Conservation (phyloP, 192 early-diverging fungal species). For the Globomyces pollinis-pini region DNA sequence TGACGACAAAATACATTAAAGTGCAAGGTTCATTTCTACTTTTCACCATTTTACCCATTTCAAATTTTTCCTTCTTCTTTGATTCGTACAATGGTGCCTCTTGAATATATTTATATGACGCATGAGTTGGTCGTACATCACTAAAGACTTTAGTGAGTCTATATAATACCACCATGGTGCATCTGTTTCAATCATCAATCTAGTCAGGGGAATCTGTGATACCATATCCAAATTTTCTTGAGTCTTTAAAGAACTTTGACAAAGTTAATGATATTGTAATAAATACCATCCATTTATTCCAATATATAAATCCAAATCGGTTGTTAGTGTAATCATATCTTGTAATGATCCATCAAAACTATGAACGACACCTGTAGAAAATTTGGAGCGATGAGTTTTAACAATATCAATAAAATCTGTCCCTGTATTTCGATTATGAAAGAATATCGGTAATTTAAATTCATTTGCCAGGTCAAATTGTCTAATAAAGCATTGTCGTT, state of each 20-base stretch:
- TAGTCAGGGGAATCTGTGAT: slow-evolving; percentile 63
- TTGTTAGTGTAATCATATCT: slow-evolving; percentile 52
- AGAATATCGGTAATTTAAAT: slow-evolving; percentile 79
- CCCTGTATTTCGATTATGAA: slow-evolving; percentile 82
- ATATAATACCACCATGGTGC: slow-evolving; percentile 87
- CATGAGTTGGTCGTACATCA: slow-evolving; percentile 81
- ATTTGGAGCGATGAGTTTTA: slow-evolving; percentile 48
- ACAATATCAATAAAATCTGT: slow-evolving; percentile 67
- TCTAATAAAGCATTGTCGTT: slow-evolving; percentile 62
- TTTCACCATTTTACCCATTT: slow-evolving; percentile 63
- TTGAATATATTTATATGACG: slow-evolving; percentile 51
- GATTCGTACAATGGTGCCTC: neutral
- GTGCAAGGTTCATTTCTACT: slow-evolving; percentile 79
- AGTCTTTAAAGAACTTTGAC: slow-evolving; percentile 87
- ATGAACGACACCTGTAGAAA: slow-evolving; percentile 75
- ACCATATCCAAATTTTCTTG: slow-evolving; percentile 73
- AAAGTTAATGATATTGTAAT: no score
- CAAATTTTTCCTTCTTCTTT: slow-evolving; percentile 75
- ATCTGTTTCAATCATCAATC: slow-evolving; percentile 86
- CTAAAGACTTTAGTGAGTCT: no score
- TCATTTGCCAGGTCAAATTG: slow-evolving; percentile 75
- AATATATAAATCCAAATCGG: slow-evolving; percentile 70
- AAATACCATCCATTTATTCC: slow-evolving; percentile 98
- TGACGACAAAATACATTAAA: no score
- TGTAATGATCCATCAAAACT: slow-evolving; percentile 74